Base-by-base conservation (phyloP, 2,329 filamentous ascomycete species). In the Tolypocladium nubicola region DNA sequence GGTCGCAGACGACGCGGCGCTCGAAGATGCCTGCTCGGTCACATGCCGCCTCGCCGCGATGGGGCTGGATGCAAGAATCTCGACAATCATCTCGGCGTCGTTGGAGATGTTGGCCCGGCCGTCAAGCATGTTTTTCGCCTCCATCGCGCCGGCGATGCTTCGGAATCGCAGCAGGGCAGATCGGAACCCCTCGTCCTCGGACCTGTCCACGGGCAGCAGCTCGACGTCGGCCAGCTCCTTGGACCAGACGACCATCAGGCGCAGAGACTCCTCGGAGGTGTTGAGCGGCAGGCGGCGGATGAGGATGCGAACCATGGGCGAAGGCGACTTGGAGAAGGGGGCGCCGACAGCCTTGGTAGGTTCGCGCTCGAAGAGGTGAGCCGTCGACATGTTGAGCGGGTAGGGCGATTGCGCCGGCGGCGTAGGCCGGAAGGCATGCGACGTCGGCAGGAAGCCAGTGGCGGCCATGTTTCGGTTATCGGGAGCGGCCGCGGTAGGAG, bases 161-260 rank as follows among this genome's bases (percentile, higher is more conserved):
- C 76, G 78, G 67, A 85, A 85, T 59, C 70, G 75, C 56, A 84
- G 65, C 38, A 84, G 63, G 30, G 81, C 82, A 1, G 79, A 78
- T 54, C 74, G 74, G 61, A 77, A 80, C 26, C 76, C 76, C 4
- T 71, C 64, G 60, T 84, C 80, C 40, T 77, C 73, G 7, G 78
- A 77, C 57, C 75, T 70, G 30, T 83, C 76, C 30, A 71, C 61
- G 1, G 79, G 71, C 4, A 84, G 68, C 33, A 85, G 69, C 61
- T 83, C 76, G 21, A 80, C 73, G 50, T 75, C 73, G 41, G 75
- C 66, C 14, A 83, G 70, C 41, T 84, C 81, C 62, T 84, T 75
- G 55, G 79, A 82, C 70, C 81, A 84, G 47, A 83, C 73, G 39
- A 82, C 73, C 81, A 85, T 84, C 37, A 81, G 68, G 52, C 77